Evolutionary conservation across 2,329 filamentous ascomycete species (phyloP).

Genomic region (Claviceps digitariae): DNA sequence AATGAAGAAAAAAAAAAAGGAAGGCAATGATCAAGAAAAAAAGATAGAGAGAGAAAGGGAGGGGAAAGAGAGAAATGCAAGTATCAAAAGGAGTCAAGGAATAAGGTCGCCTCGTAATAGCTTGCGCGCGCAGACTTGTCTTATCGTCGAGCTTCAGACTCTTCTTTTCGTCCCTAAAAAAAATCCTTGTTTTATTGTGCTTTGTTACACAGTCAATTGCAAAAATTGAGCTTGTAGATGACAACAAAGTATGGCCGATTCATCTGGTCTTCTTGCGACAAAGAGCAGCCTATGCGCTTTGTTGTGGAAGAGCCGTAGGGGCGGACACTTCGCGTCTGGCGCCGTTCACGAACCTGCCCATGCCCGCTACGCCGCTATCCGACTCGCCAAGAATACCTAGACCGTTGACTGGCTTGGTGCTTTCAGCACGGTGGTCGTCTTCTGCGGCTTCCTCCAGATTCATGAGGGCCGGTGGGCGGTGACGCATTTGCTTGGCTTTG

Average conservation of each 20-base stretch:
- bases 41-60: neutral
- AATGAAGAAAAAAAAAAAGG: neutral
- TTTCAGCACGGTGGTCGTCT: slow-evolving; percentile 12
- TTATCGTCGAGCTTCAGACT: neutral
- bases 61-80: neutral
- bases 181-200: neutral
- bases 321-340: slow-evolving; percentile 18
- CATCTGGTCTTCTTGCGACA: slow-evolving; percentile 3
- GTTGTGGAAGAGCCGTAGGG: slow-evolving; percentile 13
- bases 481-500: slow-evolving; percentile 77
- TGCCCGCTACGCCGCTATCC: slow-evolving; percentile 29
- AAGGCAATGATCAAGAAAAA: neutral
- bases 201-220: neutral
- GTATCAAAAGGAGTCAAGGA: neutral
- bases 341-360: slow-evolving; percentile 25
- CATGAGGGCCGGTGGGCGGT: slow-evolving; percentile 82
- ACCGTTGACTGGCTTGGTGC: slow-evolving; percentile 19
- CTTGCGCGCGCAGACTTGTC: neutral
- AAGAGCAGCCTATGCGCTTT: slow-evolving; percentile 18
- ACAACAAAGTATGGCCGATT: neutral
- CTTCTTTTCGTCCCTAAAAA: neutral
- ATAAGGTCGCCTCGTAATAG: neutral
- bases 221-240: neutral
- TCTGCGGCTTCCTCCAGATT: slow-evolving; percentile 37
- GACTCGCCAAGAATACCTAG: slow-evolving; percentile 30